Evolutionary conservation across 164 flowering plant species (phyloP), one percentile per base, ranked within the genome.

Genomic region (Cinnamomum micranthum): DNA sequence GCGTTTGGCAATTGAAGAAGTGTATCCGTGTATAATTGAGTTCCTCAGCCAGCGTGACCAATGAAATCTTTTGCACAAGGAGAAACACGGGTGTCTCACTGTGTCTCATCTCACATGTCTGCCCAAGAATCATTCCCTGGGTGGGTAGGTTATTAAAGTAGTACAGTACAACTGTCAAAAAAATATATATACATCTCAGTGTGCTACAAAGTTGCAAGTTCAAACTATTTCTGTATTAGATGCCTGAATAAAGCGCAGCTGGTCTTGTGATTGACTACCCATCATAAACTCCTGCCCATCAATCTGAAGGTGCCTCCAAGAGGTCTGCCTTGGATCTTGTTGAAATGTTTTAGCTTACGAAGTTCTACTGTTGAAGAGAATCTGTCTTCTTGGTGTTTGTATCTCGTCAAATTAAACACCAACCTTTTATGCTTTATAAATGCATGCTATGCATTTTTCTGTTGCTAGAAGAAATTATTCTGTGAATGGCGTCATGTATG

Each of bases 11-110:
- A 88, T 70, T 76, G 88, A 89, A 59, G 89, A 94, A 82, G 82
- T 92, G 4, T 92, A 87, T 80, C 96, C 98, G 5, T 85, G 89
- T 78, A 87, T 94, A 84, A 65, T 91, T 72, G 81, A 91, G 77
- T 92, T 92, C 77, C 84, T 92, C 50, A 76, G 77, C 74, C 75
- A 65, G 14, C 78, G 87, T 74, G 98, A 94, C n/a, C n/a, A 20
- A 31, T 67, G 69, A 6, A 31, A 25, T 66, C 28, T 64, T 66
- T 66, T 66, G 28, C 41, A 14, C 27, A 14, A 28, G 33, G 33
- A 31, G 33, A 31, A 31, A 31, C 33, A 31, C 33, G 4, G 33
- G 33, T 31, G 33, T 31, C 4, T 31, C 33, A 31, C 35, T 5
- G 6, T 31, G 6, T 31, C 35, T 4, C 6, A 31, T 31, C 0